A percentile compares a stretch with the other conserved stretches of the same genome.
phyloP scores from a whole-genome alignment of 345 rosid genomes.

The Bruguiera parviflora region DNA sequence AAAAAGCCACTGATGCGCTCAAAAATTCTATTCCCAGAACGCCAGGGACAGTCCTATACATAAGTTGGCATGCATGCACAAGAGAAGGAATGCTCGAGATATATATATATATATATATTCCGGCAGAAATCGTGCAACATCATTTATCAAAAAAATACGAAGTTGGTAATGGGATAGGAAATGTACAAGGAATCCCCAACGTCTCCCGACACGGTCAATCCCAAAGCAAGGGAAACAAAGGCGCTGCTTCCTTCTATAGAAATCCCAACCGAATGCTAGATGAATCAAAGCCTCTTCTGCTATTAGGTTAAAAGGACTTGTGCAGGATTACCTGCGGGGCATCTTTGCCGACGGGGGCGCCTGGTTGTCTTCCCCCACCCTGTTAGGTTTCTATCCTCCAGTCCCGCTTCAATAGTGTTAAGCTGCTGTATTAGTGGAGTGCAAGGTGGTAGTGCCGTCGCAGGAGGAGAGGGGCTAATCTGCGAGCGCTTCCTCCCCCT shows the following conservation, averaged over 20 bases:
- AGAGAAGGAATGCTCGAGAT: neutral
- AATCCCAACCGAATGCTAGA: slow-evolving; percentile 4
- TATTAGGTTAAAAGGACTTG: slow-evolving; percentile 48
- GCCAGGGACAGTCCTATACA: too few relatives aligned
- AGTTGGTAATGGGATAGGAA: slow-evolving; percentile 21
- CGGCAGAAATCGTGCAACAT: neutral
- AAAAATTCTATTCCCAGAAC: too few relatives aligned
- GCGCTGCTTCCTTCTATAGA: slow-evolving; percentile 10
- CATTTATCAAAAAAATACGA: neutral
- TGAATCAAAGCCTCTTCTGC: slow-evolving; percentile 20
- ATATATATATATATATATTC: neutral
- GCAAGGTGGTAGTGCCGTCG: slow-evolving; percentile 31
- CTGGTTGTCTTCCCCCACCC: slow-evolving; percentile 95
- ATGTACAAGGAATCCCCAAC: slow-evolving; percentile 43
- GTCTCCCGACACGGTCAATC: slow-evolving; percentile 16
- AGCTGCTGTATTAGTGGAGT: slow-evolving; percentile 53
- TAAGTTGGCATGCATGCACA: too few relatives aligned
- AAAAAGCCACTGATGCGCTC: too few relatives aligned
- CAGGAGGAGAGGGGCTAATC: slow-evolving; percentile 38
- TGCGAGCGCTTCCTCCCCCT: slow-evolving; percentile 62
- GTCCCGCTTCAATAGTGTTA: slow-evolving; percentile 50
- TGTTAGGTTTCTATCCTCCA: slow-evolving; percentile 71
- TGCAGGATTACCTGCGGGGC: slow-evolving; percentile 70
- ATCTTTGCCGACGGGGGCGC: slow-evolving; percentile 87
- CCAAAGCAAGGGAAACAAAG: slow-evolving; percentile 5